Evolutionary conservation across 1,284 basidiomycete species (phyloP), one percentile per base, ranked within the genome.

Genomic region (Anthracocystis panici-leucophaei): DNA sequence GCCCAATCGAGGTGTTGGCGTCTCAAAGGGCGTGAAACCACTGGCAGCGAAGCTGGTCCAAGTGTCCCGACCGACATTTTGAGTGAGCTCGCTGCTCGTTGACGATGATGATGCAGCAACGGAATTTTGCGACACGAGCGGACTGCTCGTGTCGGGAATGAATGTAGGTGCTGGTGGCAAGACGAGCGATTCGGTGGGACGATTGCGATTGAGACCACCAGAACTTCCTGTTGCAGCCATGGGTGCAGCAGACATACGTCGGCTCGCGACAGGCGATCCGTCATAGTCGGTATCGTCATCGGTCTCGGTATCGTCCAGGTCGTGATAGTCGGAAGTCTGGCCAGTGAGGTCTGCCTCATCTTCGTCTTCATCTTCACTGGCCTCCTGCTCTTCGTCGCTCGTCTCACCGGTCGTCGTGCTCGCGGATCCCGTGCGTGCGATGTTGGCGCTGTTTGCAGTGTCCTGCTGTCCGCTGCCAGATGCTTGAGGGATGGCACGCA

Each of bases 151-250:
- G 41, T 33, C 57, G 27, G 69, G 73, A 27, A 73, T 56, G 48
- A 81, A 81, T 1, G 62, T 64, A 6, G 77, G 79, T 1, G 78
- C 69, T 11, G 79, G 79, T 27, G 79, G 79, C 54, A 81, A 35
- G 29, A 77, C 31, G 38, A 76, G 57, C 33, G 61, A 72, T 49
- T 67, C 65, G 40, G 65, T 58, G 2, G 68, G 74, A 27, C 74
- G 64, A 16, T 68, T 76, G 57, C 74, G 62, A 21, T 71, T 57
- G 29, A 78, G 61, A n/a, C 66, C 79, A n/a, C 65, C 65, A 8
- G 76, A 65, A 41, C 67, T 66, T 8, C 56, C 57, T 4, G 63
- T 55, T 11, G 57, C 45, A 25, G 64, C 31, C 53, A 64, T 69
- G 7, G 58, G 58, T 18, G 75, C 55, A 6, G 67, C 66, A 31